These are phyloP conservation scores for Mycena olivaceomarginata DNA, from an alignment of 768 basidiomycete genomes.

Conservation along the genomic window DNA sequence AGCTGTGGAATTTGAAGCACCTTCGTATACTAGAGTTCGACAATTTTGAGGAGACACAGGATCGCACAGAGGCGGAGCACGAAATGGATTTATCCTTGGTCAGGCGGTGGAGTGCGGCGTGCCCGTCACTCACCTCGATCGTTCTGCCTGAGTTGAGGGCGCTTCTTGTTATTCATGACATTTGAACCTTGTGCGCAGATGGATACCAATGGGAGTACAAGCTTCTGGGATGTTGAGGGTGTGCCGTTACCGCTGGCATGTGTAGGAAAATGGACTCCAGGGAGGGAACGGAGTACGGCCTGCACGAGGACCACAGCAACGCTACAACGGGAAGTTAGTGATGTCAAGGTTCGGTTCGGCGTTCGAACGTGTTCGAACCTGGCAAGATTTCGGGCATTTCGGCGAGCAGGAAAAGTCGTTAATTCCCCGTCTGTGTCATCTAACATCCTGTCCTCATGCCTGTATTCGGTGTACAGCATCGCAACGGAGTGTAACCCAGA, in stretches of 20 bases:
- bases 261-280: too few species aligned
- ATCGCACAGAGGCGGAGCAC: background rate
- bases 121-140: background rate
- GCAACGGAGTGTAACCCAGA: too few species aligned
- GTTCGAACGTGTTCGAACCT: too few species aligned
- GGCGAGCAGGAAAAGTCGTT: too few species aligned
- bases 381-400: too few species aligned
- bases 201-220: background rate
- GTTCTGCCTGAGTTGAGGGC: background rate
- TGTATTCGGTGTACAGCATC: too few species aligned
- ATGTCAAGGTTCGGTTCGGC: too few species aligned
- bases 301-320: too few species aligned
- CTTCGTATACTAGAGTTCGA: background rate
- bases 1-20: background rate
- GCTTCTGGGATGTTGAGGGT: background rate
- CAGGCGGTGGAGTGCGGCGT: background rate
- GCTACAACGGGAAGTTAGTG: too few species aligned
- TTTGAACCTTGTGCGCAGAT: background rate
- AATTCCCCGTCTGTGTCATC: too few species aligned
- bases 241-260: background rate
- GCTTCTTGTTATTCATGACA: background rate
- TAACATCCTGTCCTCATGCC: too few species aligned
- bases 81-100: background rate
- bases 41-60: background rate
- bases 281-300: too few species aligned